These are phyloP conservation scores for Lolium multiflorum DNA, from an alignment of 176 grass and related monocot species.

Conservation along the genomic window DNA sequence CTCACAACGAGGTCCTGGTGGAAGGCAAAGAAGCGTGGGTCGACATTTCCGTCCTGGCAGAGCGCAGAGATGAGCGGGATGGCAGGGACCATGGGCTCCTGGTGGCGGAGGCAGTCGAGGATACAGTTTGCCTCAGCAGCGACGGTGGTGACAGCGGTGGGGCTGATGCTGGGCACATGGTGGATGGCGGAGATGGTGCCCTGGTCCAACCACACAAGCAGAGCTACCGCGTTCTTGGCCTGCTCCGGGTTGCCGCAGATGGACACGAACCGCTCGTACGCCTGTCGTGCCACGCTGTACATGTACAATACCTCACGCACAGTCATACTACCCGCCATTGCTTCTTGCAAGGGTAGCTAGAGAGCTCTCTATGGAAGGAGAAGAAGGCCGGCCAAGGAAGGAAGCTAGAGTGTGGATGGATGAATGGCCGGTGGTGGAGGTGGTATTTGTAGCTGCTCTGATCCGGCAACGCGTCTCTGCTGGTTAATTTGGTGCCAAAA, in stretches of 20 bases:
- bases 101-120: conserved; percentile 46
- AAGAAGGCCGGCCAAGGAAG: neutral
- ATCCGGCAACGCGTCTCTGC: neutral
- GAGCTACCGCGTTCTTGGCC: conserved; percentile 56
- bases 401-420: neutral
- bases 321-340: neutral
- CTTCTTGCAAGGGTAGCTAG: too few species aligned
- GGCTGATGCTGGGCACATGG: neutral
- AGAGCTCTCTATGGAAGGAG: neutral
- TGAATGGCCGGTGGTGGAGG: neutral
- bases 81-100: neutral
- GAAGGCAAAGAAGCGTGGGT: conserved; percentile 58
- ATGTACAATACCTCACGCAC: conserved; percentile 56
- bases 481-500: neutral
- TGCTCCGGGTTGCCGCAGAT: neutral
- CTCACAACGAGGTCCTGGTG: conserved; percentile 49
- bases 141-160: neutral
- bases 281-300: conserved; percentile 43
- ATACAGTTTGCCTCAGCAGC: conserved; percentile 46
- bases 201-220: conserved; percentile 65
- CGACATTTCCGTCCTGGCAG: neutral
- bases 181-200: conserved; percentile 27
- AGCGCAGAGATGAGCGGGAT: conserved; percentile 57
- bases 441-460: conserved; percentile 6
- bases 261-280: conserved; percentile 50